Evolutionary conservation across 345 rosid species (phyloP), one percentile per base, ranked within the genome.

Genomic region (Moricandia moricandioides): DNA sequence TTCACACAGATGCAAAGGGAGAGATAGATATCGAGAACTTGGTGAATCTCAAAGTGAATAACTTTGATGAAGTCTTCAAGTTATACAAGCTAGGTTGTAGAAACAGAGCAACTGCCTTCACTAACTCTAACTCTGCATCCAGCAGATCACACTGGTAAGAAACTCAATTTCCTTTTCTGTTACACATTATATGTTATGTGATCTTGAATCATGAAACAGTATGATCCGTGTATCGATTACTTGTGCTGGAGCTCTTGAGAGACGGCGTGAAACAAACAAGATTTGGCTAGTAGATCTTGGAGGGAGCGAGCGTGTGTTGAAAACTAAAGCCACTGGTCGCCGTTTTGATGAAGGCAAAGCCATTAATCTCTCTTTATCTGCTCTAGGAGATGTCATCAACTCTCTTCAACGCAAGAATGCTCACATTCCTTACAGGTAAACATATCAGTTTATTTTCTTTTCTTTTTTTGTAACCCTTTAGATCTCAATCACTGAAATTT

Each of bases 291-390:
- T 89, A 21, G 97, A 91, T 72, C 90, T 89, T 16, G 97, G 95
- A 37, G 97, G 97, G 70, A 91, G 97, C 47, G 97, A 91, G 81
- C 92, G 97, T 18, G 93, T 88, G 64, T 75, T 85, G 76, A 91
- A 91, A 86, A 89, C 95, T 14, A 88, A 80, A 85, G 91, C 97
- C 67, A 76, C 71, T 77, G 97, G 97, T 35, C 86, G 83, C 80
- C 89, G 97, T 80, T 80, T 91, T 43, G 95, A 89, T 81, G 97
- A 91, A 88, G 97, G 97, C 72, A 89, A 86, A 86, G 95, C 95
- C 37, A 91, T 91, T 49, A 91, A 91, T 79, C 74, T 88, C 82
- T 89, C 97, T 17, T 91, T 89, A 55, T 91, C 91, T 56, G 90
- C 95, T 69, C 91, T 91, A 35, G 93, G 90, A 62, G 90, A 91